Evolutionary conservation across 306 rosid genomes (phyloP), one percentile per base, ranked within the genome.

Genomic region (Dryas alaskensis): DNA sequence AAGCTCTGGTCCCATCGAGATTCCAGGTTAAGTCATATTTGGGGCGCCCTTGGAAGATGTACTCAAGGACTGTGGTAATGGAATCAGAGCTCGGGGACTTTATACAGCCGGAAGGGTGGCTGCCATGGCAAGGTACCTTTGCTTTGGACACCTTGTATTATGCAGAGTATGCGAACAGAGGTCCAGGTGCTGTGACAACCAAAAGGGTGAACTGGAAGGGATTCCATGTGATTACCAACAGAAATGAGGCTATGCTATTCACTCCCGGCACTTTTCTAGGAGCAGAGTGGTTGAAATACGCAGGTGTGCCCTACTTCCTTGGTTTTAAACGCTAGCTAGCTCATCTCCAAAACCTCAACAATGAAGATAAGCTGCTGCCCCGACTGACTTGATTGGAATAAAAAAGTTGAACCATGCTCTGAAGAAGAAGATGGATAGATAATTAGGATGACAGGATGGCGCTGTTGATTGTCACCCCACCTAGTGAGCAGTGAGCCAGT

Each of bases 41-140:
- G 43, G 85, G 82, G 8, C 14, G 82, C 65, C 79, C 85, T 7
- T 81, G 81, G 81, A 81, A 81, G 76, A 58, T 45, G 22, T 76
- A 40, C 49, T 25, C 84, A 14, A 72, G 84, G 49, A 66, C 81
- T 44, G 63, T 81, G 8, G 65, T 76, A 12, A 72, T 81, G 84
- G 81, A 81, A 22, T 71, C 75, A 0, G 49, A 31, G 3, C 6
- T 76, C 0, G 81, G 78, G 52, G 84, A 76, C 60, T 60, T 72
- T 12, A 81, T 81, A 47, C 74, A 81, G 45, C 81, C 81, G 31
- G 84, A 76, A 44, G 81, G 81, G 9, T 76, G 75, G 85, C 46
- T 81, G 42, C 78, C 67, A 50, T 81, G 84, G 84, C 3, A 4
- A 5, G 70, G 81, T 0, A 43, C 8, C 43, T 31, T 76, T 53